phyloP scores from a whole-genome alignment of 2,329 filamentous ascomycete species.

The Leptoxyphium fumago region DNA sequence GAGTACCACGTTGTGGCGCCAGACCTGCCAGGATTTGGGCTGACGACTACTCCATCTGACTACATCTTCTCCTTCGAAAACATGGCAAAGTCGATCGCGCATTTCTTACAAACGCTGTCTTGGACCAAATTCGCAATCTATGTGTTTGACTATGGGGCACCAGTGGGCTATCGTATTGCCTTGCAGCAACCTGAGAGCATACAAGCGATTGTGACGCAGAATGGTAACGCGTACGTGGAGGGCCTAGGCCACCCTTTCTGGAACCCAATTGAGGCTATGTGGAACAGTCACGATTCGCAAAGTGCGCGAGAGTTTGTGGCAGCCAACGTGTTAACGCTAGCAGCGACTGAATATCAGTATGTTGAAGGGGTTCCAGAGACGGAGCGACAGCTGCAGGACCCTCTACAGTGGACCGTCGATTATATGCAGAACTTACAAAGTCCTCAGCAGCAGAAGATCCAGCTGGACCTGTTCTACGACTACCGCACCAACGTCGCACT shows the following conservation, averaged over 20 bases:
- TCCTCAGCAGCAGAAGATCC: constrained; percentile 36
- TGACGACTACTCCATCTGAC: constrained; percentile 31
- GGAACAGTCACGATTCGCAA: constrained; percentile 24
- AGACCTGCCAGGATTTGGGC: constrained; percentile 46
- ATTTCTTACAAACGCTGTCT: constrained; percentile 34
- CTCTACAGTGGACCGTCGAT: constrained; percentile 37
- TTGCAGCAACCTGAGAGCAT: constrained; percentile 34
- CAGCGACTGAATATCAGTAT: constrained; percentile 23
- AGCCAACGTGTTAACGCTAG: constrained; percentile 21
- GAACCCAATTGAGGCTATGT: constrained; percentile 33
- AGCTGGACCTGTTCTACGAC: constrained; percentile 43
- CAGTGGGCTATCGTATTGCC: constrained; percentile 39
- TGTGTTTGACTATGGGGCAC: constrained; percentile 50
- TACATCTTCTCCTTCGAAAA: constrained; percentile 42
- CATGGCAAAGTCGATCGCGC: constrained; percentile 32
- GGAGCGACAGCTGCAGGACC: constrained; percentile 23
- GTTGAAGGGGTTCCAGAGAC: constrained; percentile 9
- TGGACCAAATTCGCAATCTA: constrained; percentile 40
- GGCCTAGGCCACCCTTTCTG: constrained; percentile 39
- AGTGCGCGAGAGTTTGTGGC: constrained; percentile 23
- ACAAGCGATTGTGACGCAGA: constrained; percentile 42
- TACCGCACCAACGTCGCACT: constrained; percentile 42
- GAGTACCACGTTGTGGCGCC: constrained; percentile 38
- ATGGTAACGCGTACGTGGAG: constrained; percentile 46
- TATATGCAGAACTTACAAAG: constrained; percentile 22